Base-by-base conservation (phyloP, 2,329 filamentous ascomycete genomes). In the Fusarium sp. region DNA sequence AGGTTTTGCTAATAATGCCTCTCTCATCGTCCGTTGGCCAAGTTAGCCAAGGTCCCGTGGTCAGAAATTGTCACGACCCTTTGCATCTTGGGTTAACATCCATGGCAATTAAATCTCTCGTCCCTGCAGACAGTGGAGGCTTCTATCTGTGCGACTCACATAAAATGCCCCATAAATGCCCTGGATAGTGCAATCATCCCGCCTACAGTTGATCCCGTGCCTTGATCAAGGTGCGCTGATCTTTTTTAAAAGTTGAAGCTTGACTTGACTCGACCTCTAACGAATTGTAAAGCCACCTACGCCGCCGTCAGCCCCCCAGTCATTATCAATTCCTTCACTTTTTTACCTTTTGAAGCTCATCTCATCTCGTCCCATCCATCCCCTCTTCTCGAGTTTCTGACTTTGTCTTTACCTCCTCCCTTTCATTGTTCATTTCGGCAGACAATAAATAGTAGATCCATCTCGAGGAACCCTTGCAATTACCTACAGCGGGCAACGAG, bases 181-280 rank as follows among this genome's bases (percentile, higher is more conserved):
- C 69, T 71, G 60, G 55, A 57, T 69, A 71, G 58, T 70, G 62
- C 67, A 67, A 59, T 69, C 64, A 46, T 68, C 64, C 64, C 55
- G 58, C 32, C 69, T 69, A 41, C 60, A 61, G 52, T 69, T 72
- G 69, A 65, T 69, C 69, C 69, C 69, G 69, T 71, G 70, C 70
- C 70, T 73, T 73, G 70, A 46, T 73, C 56, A 55, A 71, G 62
- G 70, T 73, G 70, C 62, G 70, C 70, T 73, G 66, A 73, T 73
- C 70, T 33, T 66, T 23, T 58, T 52, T 13, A 71, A 52, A 55
- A 50, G 56, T 58, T 58, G 62, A 64, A 67, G 48, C 48, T 52
- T 52, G 48, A 52, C 48, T 38, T 27, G 27, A 41, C 23, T 66
- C 58, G 52, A 55, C 53, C 40, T 55, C 38, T 23, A 55, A n/a